phyloP scores from a whole-genome alignment of 2,329 filamentous ascomycete species.

The Acrodontium crateriforme region DNA sequence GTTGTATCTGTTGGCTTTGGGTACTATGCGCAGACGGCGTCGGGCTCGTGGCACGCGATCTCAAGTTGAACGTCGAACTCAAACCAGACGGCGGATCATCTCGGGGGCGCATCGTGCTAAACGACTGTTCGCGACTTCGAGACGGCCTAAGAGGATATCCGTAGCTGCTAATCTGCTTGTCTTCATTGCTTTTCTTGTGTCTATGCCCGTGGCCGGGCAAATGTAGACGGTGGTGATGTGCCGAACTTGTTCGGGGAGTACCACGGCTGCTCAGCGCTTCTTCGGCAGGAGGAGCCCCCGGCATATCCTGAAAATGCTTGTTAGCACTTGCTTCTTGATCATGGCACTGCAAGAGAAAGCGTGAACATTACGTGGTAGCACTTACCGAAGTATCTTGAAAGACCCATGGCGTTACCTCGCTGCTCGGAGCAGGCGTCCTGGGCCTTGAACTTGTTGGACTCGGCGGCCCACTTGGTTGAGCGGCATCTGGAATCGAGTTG shows the following conservation, averaged over 20 bases:
- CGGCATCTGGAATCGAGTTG: conserved; percentile 61
- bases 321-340: no score
- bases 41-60: conserved; percentile 62
- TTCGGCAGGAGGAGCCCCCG: no score
- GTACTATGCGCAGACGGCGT: conserved; percentile 61
- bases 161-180: conserved; percentile 27
- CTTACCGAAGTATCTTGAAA: conserved; percentile 47
- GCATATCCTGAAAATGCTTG: no score
- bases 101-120: conserved; percentile 35
- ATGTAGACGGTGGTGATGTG: conserved; percentile 47
- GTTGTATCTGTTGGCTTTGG: conserved; percentile 46
- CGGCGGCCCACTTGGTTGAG: conserved; percentile 38
- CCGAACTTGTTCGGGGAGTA: no score
- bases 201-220: conserved; percentile 52
- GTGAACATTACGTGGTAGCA: no score
- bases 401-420: conserved; percentile 93
- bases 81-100: conserved; percentile 40
- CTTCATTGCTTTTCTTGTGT: conserved; percentile 54
- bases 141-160: conserved; percentile 53
- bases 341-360: no score
- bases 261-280: no score
- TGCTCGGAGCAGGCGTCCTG: conserved; percentile 53
- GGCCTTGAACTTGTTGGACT: conserved; percentile 68
- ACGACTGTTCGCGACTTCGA: conserved; percentile 61
- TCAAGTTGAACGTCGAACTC: conserved; percentile 36